Evolutionary conservation across 495 filamentous ascomycete species (phyloP), one percentile per base, ranked within the genome.

Genomic region (Xylaria acuta): DNA sequence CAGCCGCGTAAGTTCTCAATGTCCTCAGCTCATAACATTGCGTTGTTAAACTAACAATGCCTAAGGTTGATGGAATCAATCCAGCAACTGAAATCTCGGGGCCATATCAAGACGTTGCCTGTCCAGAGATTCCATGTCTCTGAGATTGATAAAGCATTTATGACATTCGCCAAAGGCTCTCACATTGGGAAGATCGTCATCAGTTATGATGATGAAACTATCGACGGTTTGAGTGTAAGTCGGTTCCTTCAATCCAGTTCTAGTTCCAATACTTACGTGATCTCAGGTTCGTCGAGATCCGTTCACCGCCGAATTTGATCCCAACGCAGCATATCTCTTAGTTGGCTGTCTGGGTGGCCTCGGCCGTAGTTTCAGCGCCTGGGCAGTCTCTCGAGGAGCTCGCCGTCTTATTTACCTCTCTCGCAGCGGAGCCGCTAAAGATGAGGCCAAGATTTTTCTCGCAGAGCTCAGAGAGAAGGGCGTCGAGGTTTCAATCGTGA

Each of bases 281-380:
- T 60, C 32, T 5, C 20, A 60, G 58, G 70, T 58, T 36, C 75
- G 8, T 32, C 74, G 27, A 38, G 80, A 0, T 73, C 75, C 32
- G 65, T 81, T 40, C 45, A 76, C 6, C 73, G 74, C 47, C 0
- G 16, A 47, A 16, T 66, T 81, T 38, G 62, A 74, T 12, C 25
- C 75, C 1, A 73, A 84, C 59, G 80, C 76, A 7, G 79, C 80
- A 18, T 89, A 90, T 67, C 64, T 91, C 25, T 76, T 91, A 6
- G 76, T 86, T 32, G 87, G 89, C 3, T 86, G 88, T 51, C 83
- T 89, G 9, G 86, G 88, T 20, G 89, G 88, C 0, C 79, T 92
- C 25, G 89, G 89, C 22, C 83, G 84, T 20, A 82, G 82, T 40
- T 78, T 91, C 43, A 80, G 85, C 9, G 78, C 67, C 1, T 87